Evolutionary conservation across 2,329 filamentous ascomycete species (phyloP).

Genomic region (Fusarium austroafricanum): DNA sequence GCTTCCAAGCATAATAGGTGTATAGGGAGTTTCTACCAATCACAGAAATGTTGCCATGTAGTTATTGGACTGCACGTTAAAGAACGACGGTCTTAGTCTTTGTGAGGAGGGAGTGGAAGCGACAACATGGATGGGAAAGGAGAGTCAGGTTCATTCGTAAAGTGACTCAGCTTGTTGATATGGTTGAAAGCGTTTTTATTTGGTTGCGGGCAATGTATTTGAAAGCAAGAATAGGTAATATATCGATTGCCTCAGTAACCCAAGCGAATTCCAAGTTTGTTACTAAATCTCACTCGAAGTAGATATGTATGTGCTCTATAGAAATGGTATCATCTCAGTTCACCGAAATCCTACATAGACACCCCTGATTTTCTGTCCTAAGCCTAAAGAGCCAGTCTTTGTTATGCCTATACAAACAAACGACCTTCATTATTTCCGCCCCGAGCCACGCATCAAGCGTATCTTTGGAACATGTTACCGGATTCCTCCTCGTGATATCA

Average conservation of each 20-base stretch:
- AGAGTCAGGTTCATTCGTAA: slow-evolving; percentile 2
- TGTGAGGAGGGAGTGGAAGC: background rate
- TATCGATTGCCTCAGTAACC: slow-evolving; percentile 2
- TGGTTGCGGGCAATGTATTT: slow-evolving; percentile 7
- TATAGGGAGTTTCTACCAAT: background rate
- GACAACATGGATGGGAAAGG: background rate
- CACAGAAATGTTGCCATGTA: background rate
- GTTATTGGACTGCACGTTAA: background rate
- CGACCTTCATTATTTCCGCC: slow-evolving; percentile 1
- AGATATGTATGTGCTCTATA: slow-evolving; percentile 13
- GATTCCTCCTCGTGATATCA: slow-evolving; percentile 29
- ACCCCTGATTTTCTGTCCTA: background rate
- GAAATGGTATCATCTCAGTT: slow-evolving; percentile 25
- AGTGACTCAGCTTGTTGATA: slow-evolving; percentile 8
- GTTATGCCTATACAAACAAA: slow-evolving; percentile 2
- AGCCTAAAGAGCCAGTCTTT: slow-evolving; percentile 33
- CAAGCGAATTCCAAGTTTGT: slow-evolving; percentile 6
- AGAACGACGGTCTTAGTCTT: background rate
- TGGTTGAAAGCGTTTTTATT: slow-evolving; percentile 30
- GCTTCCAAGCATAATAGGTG: slow-evolving; percentile 38
- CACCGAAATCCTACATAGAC: background rate
- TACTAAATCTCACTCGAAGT: slow-evolving; percentile 1
- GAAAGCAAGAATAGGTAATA: background rate
- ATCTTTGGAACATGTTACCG: slow-evolving; percentile 2
- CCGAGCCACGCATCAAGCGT: slow-evolving; percentile 4